A percentile compares a stretch with the other conserved stretches of the same genome.
Conservation (phyloP, 306 rosid species). For the Cucurbita moschata region DNA sequence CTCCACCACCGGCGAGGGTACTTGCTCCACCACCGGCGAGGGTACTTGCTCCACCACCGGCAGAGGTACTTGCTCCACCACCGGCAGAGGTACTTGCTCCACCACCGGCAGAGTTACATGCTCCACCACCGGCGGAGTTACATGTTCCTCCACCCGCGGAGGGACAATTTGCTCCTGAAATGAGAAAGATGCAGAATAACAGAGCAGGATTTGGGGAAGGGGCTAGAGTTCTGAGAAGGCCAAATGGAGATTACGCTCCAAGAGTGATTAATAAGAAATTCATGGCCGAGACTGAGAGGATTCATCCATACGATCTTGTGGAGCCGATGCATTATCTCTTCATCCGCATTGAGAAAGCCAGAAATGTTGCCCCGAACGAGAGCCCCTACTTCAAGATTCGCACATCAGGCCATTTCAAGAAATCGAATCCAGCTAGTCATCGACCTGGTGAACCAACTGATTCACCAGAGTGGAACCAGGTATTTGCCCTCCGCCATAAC, state of each 20-base stretch:
- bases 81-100: no score
- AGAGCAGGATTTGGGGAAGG: slow-evolving; percentile 36
- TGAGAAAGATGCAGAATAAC: slow-evolving; percentile 51
- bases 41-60: no score
- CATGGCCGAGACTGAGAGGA: slow-evolving; percentile 23
- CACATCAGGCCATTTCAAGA: slow-evolving; percentile 22
- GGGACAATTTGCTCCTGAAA: slow-evolving; percentile 29
- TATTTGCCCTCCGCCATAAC: slow-evolving; percentile 42
- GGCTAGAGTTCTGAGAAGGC: slow-evolving; percentile 39
- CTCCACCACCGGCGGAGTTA: slow-evolving; percentile 12
- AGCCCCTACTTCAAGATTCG: slow-evolving; percentile 48
- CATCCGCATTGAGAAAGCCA: slow-evolving; percentile 62
- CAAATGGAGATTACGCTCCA: slow-evolving; percentile 52
- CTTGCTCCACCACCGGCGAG: no score
- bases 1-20: no score
- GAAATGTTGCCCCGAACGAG: slow-evolving; percentile 36
- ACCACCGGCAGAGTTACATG: no score
- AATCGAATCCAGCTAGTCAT: slow-evolving; percentile 35
- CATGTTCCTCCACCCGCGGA: slow-evolving; percentile 23
- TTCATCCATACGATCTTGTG: slow-evolving; percentile 66
- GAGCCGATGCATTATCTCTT: slow-evolving; percentile 86
- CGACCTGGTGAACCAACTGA: slow-evolving; percentile 49
- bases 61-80: no score
- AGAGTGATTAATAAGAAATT: slow-evolving; percentile 36
- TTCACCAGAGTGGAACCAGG: slow-evolving; percentile 78